Evolutionary conservation across 176 grass and related monocot species (phyloP).

Genomic region (Oryza coarctata): DNA sequence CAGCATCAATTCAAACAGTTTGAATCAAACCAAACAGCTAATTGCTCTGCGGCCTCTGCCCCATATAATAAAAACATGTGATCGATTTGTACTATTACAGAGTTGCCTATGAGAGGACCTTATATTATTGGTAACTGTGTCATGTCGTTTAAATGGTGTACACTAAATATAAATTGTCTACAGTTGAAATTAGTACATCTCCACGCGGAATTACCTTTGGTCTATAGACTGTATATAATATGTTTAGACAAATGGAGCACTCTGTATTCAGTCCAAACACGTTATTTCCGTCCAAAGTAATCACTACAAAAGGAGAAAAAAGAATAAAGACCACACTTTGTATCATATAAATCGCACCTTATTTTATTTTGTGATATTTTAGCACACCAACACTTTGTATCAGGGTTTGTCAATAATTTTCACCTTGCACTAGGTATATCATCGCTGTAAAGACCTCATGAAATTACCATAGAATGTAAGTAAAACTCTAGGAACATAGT

Average conservation of each 20-base stretch:
- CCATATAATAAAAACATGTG: background rate
- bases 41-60: background rate
- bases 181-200: background rate
- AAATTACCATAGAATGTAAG: too few relatives aligned
- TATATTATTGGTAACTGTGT: background rate
- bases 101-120: background rate
- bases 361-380: too few relatives aligned
- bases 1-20: slow-evolving; percentile 9
- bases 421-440: too few relatives aligned
- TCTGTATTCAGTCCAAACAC: background rate
- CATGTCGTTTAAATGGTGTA: background rate
- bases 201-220: background rate
- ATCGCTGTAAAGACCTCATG: too few relatives aligned
- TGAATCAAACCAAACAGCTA: background rate
- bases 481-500: too few relatives aligned
- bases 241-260: too few relatives aligned
- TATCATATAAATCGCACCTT: too few relatives aligned
- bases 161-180: background rate
- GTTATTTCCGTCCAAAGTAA: background rate
- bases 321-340: too few relatives aligned
- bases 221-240: background rate
- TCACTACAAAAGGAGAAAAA: too few relatives aligned
- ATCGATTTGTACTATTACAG: background rate
- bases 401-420: too few relatives aligned
- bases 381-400: too few relatives aligned